Evolutionary conservation across 768 basidiomycete genomes (phyloP), one percentile per base, ranked within the genome.

Genomic region (Boletus rex-veris): DNA sequence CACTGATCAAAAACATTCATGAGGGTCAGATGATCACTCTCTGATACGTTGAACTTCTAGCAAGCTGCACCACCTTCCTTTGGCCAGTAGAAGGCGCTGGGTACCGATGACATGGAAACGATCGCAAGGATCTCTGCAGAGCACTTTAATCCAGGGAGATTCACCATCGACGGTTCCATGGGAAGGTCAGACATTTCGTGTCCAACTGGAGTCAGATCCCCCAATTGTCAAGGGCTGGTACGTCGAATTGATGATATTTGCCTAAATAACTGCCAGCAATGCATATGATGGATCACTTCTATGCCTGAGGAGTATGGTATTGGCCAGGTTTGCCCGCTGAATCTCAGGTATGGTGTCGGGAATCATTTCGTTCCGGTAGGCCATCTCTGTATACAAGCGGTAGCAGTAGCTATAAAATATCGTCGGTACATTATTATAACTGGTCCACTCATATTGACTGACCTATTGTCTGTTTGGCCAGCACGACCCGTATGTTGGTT

Each of bases 151-250:
- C 95, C 58, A 96, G 92, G 31, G 86, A 88, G 19, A 61, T 98
- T 98, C 21, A 93, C 94, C 84, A 99, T 92, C 1, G 92, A 94
- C 3, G 96, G 96, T 67, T 98, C 96, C 95, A 99, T 98, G 4
- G 97, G 97, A 73, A 98, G 98, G 65, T 98, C 93, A 14, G 92
- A 95, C 95, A 99, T 98, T 74, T 97, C 97, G 50, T 90, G 83
- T 6, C 97, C 97, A 50, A 85, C 80, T 2, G 86, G 80, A 3
- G 96, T 99, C 57, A 99, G 76, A 73, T 99, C 92, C n/a, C 97
- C 95, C 36, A 95, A 62, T 98, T 99, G 75, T 98, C 92, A 24
- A 99, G 79, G 98, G 84, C 69, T 98, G 97, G 70, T 98, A 99
- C 94, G 98, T 98, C 7, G 96, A 98, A 68, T 98, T 98, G 42